A percentile compares a stretch with the other conserved stretches of the same genome.
These are phyloP conservation scores for Panicum hallii DNA, from an alignment of 202 grass and related monocot genomes.

Conservation along the genomic window DNA sequence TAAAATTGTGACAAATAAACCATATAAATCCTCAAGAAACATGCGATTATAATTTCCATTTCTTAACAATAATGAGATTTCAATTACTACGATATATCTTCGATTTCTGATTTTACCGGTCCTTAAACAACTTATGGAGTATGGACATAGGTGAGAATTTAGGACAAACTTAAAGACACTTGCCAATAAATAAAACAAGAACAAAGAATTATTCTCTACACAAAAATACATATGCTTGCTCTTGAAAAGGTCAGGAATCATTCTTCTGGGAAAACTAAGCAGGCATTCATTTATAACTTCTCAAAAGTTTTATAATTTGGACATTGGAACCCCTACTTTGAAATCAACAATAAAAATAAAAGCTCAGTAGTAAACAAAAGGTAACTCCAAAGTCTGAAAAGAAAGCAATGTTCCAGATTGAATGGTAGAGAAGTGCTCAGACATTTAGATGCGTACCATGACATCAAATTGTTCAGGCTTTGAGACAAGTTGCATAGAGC, in stretches of 20 bases:
- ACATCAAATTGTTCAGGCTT: slow-evolving; percentile 94
- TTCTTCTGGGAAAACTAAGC: slow-evolving; percentile 1
- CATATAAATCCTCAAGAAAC: neutral
- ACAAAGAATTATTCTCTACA: neutral
- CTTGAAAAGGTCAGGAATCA: neutral
- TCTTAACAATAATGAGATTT: neutral
- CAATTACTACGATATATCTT: neutral
- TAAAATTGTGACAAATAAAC: neutral
- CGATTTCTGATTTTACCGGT: neutral
- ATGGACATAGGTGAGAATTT: neutral
- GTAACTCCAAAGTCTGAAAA: neutral
- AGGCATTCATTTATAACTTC: neutral
- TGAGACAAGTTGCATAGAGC: slow-evolving; percentile 93
- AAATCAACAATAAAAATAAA: slow-evolving; percentile 15
- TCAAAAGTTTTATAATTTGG: slow-evolving; percentile 11
- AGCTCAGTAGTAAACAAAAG: slow-evolving; percentile 14
- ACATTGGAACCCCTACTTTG: neutral
- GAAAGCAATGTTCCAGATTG: neutral
- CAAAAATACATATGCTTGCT: neutral
- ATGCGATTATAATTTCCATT: neutral
- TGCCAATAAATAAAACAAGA: neutral
- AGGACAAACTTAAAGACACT: neutral
- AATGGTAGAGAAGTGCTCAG: neutral
- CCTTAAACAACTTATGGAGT: neutral
- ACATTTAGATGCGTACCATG: slow-evolving; percentile 64